A percentile compares a stretch with the other conserved stretches of the same genome.
Conservation (phyloP, 257 asterid species). For the Solanum medicagineum region DNA sequence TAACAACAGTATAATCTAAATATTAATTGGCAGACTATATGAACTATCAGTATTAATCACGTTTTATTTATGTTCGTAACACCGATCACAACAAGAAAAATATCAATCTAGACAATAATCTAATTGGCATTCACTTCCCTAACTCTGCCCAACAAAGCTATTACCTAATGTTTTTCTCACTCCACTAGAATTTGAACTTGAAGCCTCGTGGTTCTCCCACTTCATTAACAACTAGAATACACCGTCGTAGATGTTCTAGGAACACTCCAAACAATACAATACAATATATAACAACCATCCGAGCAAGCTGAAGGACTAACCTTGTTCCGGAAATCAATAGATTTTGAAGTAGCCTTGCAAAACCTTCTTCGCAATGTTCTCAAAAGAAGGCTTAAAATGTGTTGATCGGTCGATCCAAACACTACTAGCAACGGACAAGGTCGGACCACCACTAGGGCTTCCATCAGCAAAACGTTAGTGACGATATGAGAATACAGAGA, state of each 20-base stretch:
- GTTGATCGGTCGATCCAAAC: constrained; percentile 38
- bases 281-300: neutral
- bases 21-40: neutral
- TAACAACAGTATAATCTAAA: neutral
- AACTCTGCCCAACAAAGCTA: neutral
- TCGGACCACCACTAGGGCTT: constrained; percentile 24
- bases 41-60: neutral
- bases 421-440: constrained; percentile 38
- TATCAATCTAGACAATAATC: neutral
- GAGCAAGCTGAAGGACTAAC: constrained; percentile 6
- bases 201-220: no score
- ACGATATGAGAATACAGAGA: constrained; percentile 11
- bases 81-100: neutral
- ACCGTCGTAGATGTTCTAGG: no score
- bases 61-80: neutral
- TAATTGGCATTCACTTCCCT: neutral
- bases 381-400: constrained; percentile 24
- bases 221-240: no score
- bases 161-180: neutral
- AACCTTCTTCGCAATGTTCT: constrained; percentile 13
- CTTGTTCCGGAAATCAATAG: constrained; percentile 10
- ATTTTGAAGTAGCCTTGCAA: constrained; percentile 38
- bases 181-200: neutral
- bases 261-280: no score
- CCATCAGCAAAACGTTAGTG: constrained; percentile 30